Evolutionary conservation across 2,329 filamentous ascomycete species (phyloP), one percentile per base, ranked within the genome.

Genomic region (Mollisiaceae sp.): DNA sequence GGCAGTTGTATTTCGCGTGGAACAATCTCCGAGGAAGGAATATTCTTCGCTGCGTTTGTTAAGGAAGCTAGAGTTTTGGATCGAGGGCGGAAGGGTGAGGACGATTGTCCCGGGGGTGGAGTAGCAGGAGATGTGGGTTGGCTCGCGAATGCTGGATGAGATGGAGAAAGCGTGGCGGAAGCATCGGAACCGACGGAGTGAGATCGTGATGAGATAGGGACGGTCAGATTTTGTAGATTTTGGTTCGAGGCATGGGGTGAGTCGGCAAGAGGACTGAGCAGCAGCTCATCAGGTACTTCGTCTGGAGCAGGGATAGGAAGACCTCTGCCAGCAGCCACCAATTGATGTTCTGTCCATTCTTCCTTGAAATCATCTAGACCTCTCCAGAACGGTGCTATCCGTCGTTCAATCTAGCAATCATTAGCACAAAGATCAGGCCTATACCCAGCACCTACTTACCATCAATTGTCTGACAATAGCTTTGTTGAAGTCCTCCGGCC

Each of bases 321-420:
- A 22, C 92, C 94, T 74, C 93, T 88, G 59, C 91, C 95, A 27
- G 92, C 93, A 64, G 94, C 93, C 73, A 97, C 88, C n/a, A 99
- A 87, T 78, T 99, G 95, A 78, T 95, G 89, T 75, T 99, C 95
- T 14, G 93, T 91, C 95, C 95, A 99, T 60, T 87, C 91, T 24
- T 92, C 86, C 18, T 89, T 90, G 78, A 95, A 93, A 77, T 98
- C 94, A 69, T 97, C 90, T 4, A 99, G 82, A 5, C 95, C 95
- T 75, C 91, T 90, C 93, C 94, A 99, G 78, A 99, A 99, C 0
- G 95, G 95, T 50, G 95, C 95, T 67, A 99, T 80, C 68, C 91
- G 89, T 71, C 95, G 87, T 79, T 99, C 95, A 76, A 99, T 93
- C 94, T 98, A 68, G 54, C 67, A 71, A 63, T 20, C 59, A 61